phyloP scores from a whole-genome alignment of 108 stramenopile species.

The Epipyxis sp. region DNA sequence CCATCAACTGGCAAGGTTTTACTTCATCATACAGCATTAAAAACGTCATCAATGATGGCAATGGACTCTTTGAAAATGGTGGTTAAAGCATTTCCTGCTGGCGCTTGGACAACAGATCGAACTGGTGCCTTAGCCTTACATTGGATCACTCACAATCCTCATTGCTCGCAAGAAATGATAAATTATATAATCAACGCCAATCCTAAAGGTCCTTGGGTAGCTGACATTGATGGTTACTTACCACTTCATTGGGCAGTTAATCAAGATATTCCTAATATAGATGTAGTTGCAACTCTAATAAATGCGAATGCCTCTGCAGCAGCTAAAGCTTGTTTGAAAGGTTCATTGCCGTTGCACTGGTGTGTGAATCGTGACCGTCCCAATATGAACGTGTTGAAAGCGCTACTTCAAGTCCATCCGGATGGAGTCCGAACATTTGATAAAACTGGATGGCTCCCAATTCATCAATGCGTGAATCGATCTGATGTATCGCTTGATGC shows the following conservation, averaged over 20 bases:
- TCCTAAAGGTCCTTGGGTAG: conserved; percentile 5
- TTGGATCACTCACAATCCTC: conserved; percentile 17
- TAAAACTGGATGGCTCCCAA: conserved; percentile 19
- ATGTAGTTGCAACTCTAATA: conserved; percentile 5
- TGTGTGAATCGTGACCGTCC: conserved; percentile 13
- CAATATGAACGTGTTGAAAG: not conserved
- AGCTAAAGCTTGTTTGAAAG: not conserved
- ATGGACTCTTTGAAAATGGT: conserved; percentile 22
- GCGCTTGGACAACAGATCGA: conserved; percentile 4
- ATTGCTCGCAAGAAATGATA: not conserved
- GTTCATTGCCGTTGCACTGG: conserved; percentile 30
- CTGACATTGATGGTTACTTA: conserved; percentile 27
- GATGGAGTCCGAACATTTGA: conserved; percentile 13
- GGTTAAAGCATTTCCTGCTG: conserved; percentile 21
- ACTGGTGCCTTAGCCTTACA: conserved; percentile 22
- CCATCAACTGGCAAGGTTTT: conserved; percentile 19
- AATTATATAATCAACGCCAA: not conserved
- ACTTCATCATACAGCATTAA: conserved; percentile 8
- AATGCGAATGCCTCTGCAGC: conserved; percentile 3
- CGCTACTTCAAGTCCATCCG: conserved; percentile 9
- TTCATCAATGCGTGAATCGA: conserved; percentile 20
- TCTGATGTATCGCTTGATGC: not conserved
- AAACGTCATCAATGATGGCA: not conserved
- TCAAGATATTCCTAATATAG: conserved; percentile 8
- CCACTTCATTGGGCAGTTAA: conserved; percentile 34